Conservation (phyloP, 2,329 filamentous ascomycete genomes). For the Davidsoniella eucalypti region DNA sequence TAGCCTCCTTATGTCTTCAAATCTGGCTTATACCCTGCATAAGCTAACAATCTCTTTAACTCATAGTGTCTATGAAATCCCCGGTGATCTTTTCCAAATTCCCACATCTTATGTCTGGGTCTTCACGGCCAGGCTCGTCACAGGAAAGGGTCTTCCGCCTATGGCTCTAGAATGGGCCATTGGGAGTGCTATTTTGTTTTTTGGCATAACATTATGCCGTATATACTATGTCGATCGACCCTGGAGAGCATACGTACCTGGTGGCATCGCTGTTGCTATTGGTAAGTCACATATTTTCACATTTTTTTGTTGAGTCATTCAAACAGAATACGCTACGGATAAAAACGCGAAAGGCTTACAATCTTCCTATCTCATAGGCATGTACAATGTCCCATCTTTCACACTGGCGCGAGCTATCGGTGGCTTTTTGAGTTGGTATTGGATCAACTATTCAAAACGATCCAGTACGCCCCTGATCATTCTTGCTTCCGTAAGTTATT, state of each 20-base stretch:
- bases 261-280: conserved; percentile 89
- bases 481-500: conserved; percentile 47
- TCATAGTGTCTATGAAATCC: conserved; percentile 64
- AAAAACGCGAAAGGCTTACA: not conserved
- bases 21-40: not conserved
- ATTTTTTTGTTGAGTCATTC: too few relatives aligned
- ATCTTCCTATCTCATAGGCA: conserved; percentile 35
- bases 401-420: conserved; percentile 77
- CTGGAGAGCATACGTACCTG: conserved; percentile 68
- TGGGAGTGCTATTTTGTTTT: conserved; percentile 59
- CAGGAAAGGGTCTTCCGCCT: conserved; percentile 68
- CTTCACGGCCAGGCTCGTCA: conserved; percentile 85
- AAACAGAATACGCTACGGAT: not conserved
- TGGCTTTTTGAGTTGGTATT: conserved; percentile 60
- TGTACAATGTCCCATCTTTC: conserved; percentile 96
- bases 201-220: conserved; percentile 50
- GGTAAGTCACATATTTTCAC: conserved; percentile 29
- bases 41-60: conserved; percentile 19
- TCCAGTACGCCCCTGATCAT: conserved; percentile 67
- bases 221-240: conserved; percentile 37
- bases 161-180: conserved; percentile 71
- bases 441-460: conserved; percentile 39
- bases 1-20: not conserved
- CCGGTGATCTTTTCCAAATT: conserved; percentile 78
- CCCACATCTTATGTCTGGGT: conserved; percentile 96